Evolutionary conservation across 352 stramenopile genomes (phyloP).

Genomic region (Phytopythium sindhum): DNA sequence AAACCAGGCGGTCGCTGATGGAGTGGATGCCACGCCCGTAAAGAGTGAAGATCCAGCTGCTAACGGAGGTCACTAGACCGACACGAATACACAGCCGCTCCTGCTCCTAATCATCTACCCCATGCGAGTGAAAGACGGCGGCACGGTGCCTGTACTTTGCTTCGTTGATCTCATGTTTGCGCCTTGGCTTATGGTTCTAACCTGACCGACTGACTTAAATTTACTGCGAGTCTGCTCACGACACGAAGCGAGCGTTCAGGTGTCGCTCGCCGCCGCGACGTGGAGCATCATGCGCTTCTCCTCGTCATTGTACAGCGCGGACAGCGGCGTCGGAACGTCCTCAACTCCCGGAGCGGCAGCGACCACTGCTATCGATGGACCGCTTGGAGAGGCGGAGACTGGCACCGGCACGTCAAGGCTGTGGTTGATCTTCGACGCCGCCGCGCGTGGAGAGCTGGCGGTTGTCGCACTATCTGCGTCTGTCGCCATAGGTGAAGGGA

Average conservation of each 20-base stretch:
- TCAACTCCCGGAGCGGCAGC: conserved; percentile 12
- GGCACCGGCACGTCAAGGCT: not conserved
- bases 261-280: conserved; percentile 12
- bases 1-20: not conserved
- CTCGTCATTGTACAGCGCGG: conserved; percentile 73
- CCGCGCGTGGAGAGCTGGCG: not conserved
- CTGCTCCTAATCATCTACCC: too few species aligned
- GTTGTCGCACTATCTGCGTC: not conserved
- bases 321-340: conserved; percentile 52
- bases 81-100: not conserved
- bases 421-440: not conserved
- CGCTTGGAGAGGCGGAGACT: not conserved
- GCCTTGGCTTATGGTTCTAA: not conserved
- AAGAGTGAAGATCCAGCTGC: not conserved
- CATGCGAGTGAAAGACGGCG: too few species aligned
- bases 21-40: not conserved
- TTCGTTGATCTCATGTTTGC: not conserved
- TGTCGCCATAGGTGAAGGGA: not conserved
- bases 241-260: not conserved
- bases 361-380: conserved; percentile 1
- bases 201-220: not conserved
- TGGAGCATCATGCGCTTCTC: conserved; percentile 60
- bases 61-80: not conserved
- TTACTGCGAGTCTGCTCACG: too few species aligned
- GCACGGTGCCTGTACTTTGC: too few species aligned